Base-by-base conservation (phyloP, 2,329 filamentous ascomycete species). In the Pestalotiopsis sp. region DNA sequence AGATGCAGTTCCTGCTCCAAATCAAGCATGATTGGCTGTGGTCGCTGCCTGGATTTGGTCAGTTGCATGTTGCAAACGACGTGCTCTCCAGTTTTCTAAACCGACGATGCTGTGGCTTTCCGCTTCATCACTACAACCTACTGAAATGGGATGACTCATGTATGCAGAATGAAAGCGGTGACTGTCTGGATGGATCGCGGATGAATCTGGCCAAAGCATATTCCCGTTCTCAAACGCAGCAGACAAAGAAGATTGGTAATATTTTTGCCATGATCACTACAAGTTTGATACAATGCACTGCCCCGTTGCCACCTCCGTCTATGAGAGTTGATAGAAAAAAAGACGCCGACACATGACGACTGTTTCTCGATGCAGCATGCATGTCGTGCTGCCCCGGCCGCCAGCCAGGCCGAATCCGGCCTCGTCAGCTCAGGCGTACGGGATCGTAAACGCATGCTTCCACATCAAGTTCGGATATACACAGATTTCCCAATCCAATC, bases 241-340 rank as follows among this genome's bases (percentile, higher is more conserved):
- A 20, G 45, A n/a, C 45, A 52, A 52, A 52, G 14, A n/a, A 52
- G 45, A 52, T 52, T 36, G 13, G 27, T 14, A 13, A 20, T 36
- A 39, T 64, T 64, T 64, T 39, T 45, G 17, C 14, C 49, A 39
- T 36, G 36, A 60, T 45, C 27, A 66, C 27, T 56, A 66, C 64
- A 66, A 66, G 45, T 66, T 17, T 38, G 64, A 25, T 66, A 66
- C 64, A 66, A 66, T 66, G 64, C 64, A 56, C 45, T 31, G 20
- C 56, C 31, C 31, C 52, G 52, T 66, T 45, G 56, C 56, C 52
- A 66, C 52, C 56, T 66, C 64, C 64, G 64, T 66, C 64, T 66
- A 66, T 66, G 64, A 66, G 64, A 66, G 64, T 66, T 39, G 39
- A 64, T 31, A 64, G 61, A 64, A 59, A 60, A 66, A 59, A 49